Percentiles rank a stretch among this genome's conserved stretches.
Conservation (phyloP, 148 eudicot genomes). For the Bassia scoparia region DNA sequence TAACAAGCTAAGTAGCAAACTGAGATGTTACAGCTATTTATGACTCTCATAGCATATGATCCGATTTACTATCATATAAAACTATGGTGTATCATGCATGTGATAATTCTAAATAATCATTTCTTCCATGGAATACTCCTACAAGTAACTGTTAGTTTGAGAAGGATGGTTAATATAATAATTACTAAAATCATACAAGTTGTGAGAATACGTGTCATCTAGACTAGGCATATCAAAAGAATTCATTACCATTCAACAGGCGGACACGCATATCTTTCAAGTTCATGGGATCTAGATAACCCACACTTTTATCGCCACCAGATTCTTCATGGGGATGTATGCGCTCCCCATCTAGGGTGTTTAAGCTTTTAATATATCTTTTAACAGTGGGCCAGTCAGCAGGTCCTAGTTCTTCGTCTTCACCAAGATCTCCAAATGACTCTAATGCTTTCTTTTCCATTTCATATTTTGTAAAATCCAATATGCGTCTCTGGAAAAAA, state of each 20-base stretch:
- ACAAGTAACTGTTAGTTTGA: neutral
- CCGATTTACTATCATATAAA: too few relatives aligned
- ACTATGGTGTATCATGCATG: too few relatives aligned
- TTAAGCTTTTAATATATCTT: slow-evolving; percentile 62
- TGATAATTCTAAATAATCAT: too few relatives aligned
- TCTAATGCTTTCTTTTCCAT: slow-evolving; percentile 85
- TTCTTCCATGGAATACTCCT: too few relatives aligned
- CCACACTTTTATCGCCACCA: slow-evolving; percentile 27
- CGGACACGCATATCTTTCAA: slow-evolving; percentile 81
- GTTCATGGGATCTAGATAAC: slow-evolving; percentile 47
- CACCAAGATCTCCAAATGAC: slow-evolving; percentile 87
- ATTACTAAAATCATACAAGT: neutral
- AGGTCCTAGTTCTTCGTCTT: slow-evolving; percentile 96
- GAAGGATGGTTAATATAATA: slow-evolving; percentile 2
- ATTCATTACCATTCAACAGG: slow-evolving; percentile 59
- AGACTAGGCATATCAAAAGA: neutral
- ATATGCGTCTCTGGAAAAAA: slow-evolving; percentile 65
- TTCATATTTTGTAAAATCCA: slow-evolving; percentile 80
- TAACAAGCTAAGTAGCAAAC: neutral
- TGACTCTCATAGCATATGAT: too few relatives aligned
- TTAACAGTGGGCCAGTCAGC: slow-evolving; percentile 91
- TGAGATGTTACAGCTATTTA: too few relatives aligned
- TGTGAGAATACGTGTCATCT: neutral
- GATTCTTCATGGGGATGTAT: slow-evolving; percentile 62
- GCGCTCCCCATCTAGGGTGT: slow-evolving; percentile 57